Conservation (phyloP, 1,139 yeast species). For the Yamadazyma taylorii region DNA sequence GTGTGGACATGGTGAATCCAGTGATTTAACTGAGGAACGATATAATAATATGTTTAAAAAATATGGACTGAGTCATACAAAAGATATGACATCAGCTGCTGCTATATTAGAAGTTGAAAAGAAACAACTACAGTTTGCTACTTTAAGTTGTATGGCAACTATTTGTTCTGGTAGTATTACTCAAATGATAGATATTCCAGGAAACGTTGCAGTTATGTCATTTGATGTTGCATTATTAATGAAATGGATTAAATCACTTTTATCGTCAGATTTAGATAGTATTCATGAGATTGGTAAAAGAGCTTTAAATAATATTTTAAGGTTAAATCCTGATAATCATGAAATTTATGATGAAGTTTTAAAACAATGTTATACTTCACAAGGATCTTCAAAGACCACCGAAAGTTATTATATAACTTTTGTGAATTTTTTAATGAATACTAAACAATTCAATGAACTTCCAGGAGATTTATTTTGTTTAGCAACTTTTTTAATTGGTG, state of each 20-base stretch:
- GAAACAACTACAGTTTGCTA: conserved; percentile 66
- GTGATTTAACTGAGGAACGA: conserved; percentile 61
- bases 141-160: conserved; percentile 82
- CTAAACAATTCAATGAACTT: conserved; percentile 39
- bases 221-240: conserved; percentile 71
- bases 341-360: conserved; percentile 65
- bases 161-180: conserved; percentile 68
- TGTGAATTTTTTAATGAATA: conserved; percentile 55
- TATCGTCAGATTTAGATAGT: conserved; percentile 58
- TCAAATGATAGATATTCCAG: conserved; percentile 47
- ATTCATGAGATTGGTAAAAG: conserved; percentile 63
- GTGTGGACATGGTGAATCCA: conserved; percentile 85
- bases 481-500: conserved; percentile 69
- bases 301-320: conserved; percentile 71
- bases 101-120: conserved; percentile 86
- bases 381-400: conserved; percentile 49
- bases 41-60: conserved; percentile 60
- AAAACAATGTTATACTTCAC: conserved; percentile 65
- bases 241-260: conserved; percentile 75
- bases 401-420: conserved; percentile 72
- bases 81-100: conserved; percentile 53
- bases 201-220: conserved; percentile 50
- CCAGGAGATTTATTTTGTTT: conserved; percentile 63
- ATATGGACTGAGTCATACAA: conserved; percentile 37
- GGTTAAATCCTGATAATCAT: conserved; percentile 54